Percentiles rank a stretch among this genome's conserved stretches.
phyloP scores from a whole-genome alignment of 805 yeast species.

The Scheffersomyces coipomensis region DNA sequence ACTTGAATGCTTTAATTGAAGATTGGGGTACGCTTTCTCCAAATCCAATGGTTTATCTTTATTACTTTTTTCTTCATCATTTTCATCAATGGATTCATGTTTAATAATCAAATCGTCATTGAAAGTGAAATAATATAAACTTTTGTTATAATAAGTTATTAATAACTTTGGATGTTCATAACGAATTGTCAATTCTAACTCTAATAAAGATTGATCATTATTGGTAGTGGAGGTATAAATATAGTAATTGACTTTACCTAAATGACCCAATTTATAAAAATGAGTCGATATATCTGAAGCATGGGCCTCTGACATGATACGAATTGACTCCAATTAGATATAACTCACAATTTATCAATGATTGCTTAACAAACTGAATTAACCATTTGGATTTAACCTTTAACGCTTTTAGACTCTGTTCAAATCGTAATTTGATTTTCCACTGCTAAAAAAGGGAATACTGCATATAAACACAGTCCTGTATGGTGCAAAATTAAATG shows the following conservation, averaged over 20 bases:
- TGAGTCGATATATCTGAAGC: slow-evolving; percentile 34
- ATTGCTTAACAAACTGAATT: too few relatives aligned
- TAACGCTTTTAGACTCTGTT: too few relatives aligned
- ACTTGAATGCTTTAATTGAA: slow-evolving; percentile 20
- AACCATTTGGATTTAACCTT: too few relatives aligned
- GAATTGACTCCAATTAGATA: too few relatives aligned
- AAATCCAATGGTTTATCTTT: slow-evolving; percentile 10
- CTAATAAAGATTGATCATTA: slow-evolving; percentile 38
- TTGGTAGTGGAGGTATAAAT: slow-evolving; percentile 25
- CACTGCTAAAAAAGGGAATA: too few relatives aligned
- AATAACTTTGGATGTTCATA: slow-evolving; percentile 35
- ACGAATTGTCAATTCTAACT: slow-evolving; percentile 37
- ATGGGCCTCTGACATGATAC: slow-evolving; percentile 12
- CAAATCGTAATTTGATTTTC: too few relatives aligned
- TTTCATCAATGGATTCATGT: background rate
- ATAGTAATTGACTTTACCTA: slow-evolving; percentile 26
- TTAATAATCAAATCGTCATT: background rate
- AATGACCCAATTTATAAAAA: slow-evolving; percentile 39
- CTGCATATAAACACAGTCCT: too few relatives aligned
- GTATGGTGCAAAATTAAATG: too few relatives aligned
- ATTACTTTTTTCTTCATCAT: background rate
- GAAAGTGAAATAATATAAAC: slow-evolving; percentile 33
- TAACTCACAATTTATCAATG: too few relatives aligned
- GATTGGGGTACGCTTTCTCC: slow-evolving; percentile 19
- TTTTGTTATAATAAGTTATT: slow-evolving; percentile 40